These are phyloP conservation scores for Hyaloscypha bicolor DNA, from an alignment of 495 filamentous ascomycete genomes.

Conservation along the genomic window DNA sequence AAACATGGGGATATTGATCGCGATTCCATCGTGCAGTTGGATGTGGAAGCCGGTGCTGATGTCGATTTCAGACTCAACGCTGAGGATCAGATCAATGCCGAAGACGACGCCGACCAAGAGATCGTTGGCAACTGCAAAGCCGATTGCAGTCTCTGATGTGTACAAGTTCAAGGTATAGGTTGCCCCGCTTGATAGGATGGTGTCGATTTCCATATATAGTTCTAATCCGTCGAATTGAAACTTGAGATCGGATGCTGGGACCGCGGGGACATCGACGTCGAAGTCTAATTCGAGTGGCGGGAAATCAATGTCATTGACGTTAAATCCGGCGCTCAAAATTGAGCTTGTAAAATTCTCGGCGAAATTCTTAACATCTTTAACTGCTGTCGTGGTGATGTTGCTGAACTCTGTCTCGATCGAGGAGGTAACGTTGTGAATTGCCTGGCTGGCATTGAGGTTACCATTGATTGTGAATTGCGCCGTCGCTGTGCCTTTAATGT, in stretches of 20 bases:
- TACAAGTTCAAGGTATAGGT: conserved; percentile 54
- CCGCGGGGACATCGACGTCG: conserved; percentile 41
- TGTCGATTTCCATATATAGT: conserved; percentile 53
- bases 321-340: conserved; percentile 19
- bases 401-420: conserved; percentile 29
- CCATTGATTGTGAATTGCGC: conserved; percentile 42
- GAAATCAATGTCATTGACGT: conserved; percentile 38
- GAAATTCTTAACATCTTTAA: conserved; percentile 28
- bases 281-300: conserved; percentile 40
- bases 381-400: conserved; percentile 33
- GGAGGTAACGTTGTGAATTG: conserved; percentile 37
- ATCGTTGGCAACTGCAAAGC: conserved; percentile 35
- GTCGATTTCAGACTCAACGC: conserved; percentile 46
- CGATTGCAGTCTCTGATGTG: conserved; percentile 45
- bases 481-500: conserved; percentile 49
- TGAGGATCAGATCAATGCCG: conserved; percentile 50
- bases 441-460: conserved; percentile 43
- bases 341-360: neutral
- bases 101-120: conserved; percentile 46
- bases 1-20: conserved; percentile 47
- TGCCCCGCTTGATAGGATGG: conserved; percentile 41
- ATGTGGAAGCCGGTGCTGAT: conserved; percentile 56
- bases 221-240: conserved; percentile 55
- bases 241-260: conserved; percentile 44
- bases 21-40: conserved; percentile 48